These are phyloP conservation scores for Tulasnella calospora DNA, from an alignment of 768 basidiomycete species.

Conservation along the genomic window DNA sequence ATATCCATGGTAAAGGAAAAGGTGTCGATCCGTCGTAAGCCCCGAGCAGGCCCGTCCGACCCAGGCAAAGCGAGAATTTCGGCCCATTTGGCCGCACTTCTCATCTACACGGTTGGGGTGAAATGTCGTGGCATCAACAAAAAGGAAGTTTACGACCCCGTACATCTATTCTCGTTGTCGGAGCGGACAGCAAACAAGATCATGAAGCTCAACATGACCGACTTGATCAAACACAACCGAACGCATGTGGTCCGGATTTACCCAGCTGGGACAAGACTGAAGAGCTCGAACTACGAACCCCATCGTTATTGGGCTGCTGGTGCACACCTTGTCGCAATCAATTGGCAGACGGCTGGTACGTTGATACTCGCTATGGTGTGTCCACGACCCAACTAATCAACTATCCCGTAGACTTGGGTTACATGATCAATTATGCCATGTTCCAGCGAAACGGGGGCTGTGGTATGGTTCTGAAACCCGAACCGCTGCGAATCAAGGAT, in stretches of 20 bases:
- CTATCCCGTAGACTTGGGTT: conserved; percentile 64
- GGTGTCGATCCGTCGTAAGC: neutral
- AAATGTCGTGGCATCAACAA: conserved; percentile 89
- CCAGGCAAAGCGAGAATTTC: conserved; percentile 64
- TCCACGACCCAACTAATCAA: neutral
- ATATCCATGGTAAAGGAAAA: neutral
- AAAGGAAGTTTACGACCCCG: conserved; percentile 75
- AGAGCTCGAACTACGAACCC: conserved; percentile 82
- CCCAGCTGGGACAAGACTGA: conserved; percentile 75
- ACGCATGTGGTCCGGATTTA: conserved; percentile 81
- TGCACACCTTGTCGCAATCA: conserved; percentile 84
- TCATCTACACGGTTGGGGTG: conserved; percentile 93
- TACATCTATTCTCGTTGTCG: conserved; percentile 90
- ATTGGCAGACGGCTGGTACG: conserved; percentile 95
- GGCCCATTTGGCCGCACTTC: conserved; percentile 58
- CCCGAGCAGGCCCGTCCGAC: neutral
- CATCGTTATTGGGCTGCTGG: conserved; percentile 87
- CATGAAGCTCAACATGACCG: conserved; percentile 58
- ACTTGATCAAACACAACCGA: conserved; percentile 81
- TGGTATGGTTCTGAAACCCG: conserved; percentile 88
- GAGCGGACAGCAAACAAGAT: conserved; percentile 76
- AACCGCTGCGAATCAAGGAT: conserved; percentile 59
- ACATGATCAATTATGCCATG: conserved; percentile 92
- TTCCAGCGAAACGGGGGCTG: conserved; percentile 84
- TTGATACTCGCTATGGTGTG: conserved; percentile 22